Conservation (phyloP, 768 basidiomycete genomes). For the Hygrocybe coccinea region DNA sequence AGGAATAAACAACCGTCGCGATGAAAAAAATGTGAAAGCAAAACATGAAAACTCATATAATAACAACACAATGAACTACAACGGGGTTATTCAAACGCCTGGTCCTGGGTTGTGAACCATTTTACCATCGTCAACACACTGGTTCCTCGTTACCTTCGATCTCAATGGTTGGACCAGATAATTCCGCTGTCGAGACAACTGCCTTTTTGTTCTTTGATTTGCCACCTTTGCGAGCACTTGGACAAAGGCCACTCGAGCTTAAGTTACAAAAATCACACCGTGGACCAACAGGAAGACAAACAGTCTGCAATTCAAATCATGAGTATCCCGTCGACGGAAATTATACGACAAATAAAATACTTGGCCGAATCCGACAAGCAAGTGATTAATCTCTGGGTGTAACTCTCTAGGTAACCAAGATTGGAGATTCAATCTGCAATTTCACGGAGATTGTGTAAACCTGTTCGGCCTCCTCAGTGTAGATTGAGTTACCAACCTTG, state of each 20-base stretch:
- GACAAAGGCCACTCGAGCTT: conserved; percentile 53
- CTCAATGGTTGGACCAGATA: conserved; percentile 30
- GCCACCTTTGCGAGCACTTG: conserved; percentile 44
- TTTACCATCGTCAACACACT: too few relatives aligned
- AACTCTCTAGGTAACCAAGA: conserved; percentile 78
- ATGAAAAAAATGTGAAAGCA: too few relatives aligned
- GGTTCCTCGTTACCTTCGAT: conserved; percentile 10
- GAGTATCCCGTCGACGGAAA: background rate
- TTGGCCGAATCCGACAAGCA: conserved; percentile 85
- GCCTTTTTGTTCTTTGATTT: conserved; percentile 25
- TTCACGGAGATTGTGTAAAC: background rate
- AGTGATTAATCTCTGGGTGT: conserved; percentile 70
- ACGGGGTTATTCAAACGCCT: too few relatives aligned
- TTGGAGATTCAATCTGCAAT: conserved; percentile 61
- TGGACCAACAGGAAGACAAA: conserved; percentile 64
- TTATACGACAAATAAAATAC: conserved; percentile 33
- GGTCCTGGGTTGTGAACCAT: too few relatives aligned
- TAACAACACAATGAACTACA: too few relatives aligned
- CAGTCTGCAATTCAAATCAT: conserved; percentile 38
- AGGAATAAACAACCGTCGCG: too few relatives aligned
- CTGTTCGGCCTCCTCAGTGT: background rate
- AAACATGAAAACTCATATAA: too few relatives aligned
- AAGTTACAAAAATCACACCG: conserved; percentile 62
- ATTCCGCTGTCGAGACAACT: conserved; percentile 16
- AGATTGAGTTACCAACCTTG: conserved; percentile 46